Conservation (phyloP, 2,329 filamentous ascomycete species). For the Aaosphaeria arxii region DNA sequence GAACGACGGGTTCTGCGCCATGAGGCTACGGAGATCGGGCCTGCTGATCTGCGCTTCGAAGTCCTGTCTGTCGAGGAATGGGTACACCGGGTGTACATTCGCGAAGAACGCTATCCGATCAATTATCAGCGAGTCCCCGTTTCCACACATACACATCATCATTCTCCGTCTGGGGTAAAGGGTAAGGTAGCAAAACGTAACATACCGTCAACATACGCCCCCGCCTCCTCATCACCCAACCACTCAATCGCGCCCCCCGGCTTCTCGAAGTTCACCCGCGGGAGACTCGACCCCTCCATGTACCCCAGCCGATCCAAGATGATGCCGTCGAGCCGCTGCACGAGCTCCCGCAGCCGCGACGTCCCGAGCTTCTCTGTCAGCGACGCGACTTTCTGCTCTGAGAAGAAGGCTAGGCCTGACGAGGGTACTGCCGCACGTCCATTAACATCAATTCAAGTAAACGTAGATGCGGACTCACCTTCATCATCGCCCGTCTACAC, state of each 20-base stretch:
- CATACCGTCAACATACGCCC: no score
- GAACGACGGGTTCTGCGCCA: background rate
- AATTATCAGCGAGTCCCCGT: no score
- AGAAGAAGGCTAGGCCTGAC: background rate
- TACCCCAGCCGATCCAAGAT: background rate
- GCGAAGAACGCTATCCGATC: background rate
- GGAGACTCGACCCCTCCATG: background rate
- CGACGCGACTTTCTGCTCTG: background rate
- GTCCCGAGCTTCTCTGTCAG: background rate
- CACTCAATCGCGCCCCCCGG: no score
- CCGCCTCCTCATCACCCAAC: no score
- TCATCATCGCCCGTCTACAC: no score
- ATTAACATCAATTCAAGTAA: no score
- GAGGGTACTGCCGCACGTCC: no score
- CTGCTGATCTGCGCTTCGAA: background rate
- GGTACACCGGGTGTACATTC: background rate
- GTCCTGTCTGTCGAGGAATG: background rate
- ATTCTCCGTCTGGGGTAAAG: no score
- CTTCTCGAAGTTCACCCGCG: background rate
- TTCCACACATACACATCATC: no score
- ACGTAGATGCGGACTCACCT: no score
- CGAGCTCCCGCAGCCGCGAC: background rate
- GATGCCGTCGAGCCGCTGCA: background rate
- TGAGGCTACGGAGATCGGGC: background rate
- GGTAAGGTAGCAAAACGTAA: no score